These are phyloP conservation scores for Suillus discolor DNA, from an alignment of 768 basidiomycete genomes.

Conservation along the genomic window DNA sequence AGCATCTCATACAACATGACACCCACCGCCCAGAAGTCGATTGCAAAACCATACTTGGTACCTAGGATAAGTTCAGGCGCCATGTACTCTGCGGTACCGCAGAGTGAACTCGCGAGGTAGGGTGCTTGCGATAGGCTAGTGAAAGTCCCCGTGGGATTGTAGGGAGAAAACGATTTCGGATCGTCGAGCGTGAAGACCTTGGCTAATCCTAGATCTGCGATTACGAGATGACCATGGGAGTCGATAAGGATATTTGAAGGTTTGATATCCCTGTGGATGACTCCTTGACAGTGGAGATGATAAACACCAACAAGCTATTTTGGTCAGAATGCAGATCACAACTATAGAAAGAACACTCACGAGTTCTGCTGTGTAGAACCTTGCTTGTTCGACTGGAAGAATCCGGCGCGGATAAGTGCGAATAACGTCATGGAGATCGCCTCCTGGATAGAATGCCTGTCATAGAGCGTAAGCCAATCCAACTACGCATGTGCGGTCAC, in stretches of 20 bases:
- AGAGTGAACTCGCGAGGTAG: conserved; percentile 6
- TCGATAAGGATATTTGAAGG: conserved; percentile 64
- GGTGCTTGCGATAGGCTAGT: conserved; percentile 9
- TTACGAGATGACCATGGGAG: conserved; percentile 49
- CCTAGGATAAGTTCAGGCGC: conserved; percentile 15
- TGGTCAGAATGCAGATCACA: neutral
- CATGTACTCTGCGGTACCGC: conserved; percentile 15
- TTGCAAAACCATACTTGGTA: conserved; percentile 11
- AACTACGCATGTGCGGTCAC: conserved; percentile 2
- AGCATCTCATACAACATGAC: conserved; percentile 18
- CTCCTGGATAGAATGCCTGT: conserved; percentile 12
- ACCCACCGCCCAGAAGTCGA: conserved; percentile 19
- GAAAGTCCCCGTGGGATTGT: conserved; percentile 2
- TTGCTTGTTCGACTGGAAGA: conserved; percentile 11
- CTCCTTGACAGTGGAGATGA: conserved; percentile 57
- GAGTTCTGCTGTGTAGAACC: conserved; percentile 14
- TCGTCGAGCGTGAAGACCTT: conserved; percentile 18
- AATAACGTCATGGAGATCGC: conserved; percentile 13
- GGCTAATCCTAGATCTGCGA: conserved; percentile 67
- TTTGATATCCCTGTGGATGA: conserved; percentile 72
- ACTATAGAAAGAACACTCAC: conserved; percentile 1
- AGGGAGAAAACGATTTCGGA: conserved; percentile 11
- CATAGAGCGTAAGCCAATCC: neutral
- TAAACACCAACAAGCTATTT: conserved; percentile 32
- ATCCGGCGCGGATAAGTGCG: neutral